These are phyloP conservation scores for Talaromyces funiculosus DNA, from an alignment of 2,329 filamentous ascomycete genomes.

Conservation along the genomic window DNA sequence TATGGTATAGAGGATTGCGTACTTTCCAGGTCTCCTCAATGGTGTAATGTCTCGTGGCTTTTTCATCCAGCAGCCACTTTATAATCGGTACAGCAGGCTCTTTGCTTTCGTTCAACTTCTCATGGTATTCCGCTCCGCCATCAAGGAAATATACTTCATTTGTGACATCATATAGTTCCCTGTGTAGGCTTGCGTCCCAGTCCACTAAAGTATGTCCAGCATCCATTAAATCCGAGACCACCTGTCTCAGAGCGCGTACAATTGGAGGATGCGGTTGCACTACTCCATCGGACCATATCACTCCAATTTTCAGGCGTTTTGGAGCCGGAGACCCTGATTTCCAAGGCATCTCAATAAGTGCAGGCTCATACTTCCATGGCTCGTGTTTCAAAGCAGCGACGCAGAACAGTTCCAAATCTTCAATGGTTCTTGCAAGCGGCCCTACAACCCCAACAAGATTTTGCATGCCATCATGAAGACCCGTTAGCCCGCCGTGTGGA, in stretches of 20 bases:
- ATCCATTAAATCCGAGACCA: conserved; percentile 27
- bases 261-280: conserved; percentile 61
- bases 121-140: conserved; percentile 2
- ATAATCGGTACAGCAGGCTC: conserved; percentile 8
- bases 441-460: conserved; percentile 25
- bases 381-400: conserved; percentile 35
- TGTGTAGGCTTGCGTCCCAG: conserved; percentile 5
- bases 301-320: conserved; percentile 49
- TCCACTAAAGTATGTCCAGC: conserved; percentile 8
- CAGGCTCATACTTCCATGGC: conserved; percentile 51
- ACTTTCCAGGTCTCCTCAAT: conserved; percentile 7
- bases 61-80: conserved; percentile 7
- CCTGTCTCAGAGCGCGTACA: conserved; percentile 47
- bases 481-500: conserved; percentile 13
- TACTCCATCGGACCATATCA: conserved; percentile 57
- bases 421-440: conserved; percentile 22
- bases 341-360: conserved; percentile 52
- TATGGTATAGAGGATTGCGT: not conserved
- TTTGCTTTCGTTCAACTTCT: not conserved
- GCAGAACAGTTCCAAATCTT: conserved; percentile 28
- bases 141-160: conserved; percentile 11
- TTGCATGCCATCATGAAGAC: conserved; percentile 14
- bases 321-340: conserved; percentile 20
- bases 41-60: not conserved
- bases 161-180: not conserved